These are phyloP conservation scores for Talaromyces adpressus DNA, from an alignment of 495 filamentous ascomycete genomes.

Conservation along the genomic window DNA sequence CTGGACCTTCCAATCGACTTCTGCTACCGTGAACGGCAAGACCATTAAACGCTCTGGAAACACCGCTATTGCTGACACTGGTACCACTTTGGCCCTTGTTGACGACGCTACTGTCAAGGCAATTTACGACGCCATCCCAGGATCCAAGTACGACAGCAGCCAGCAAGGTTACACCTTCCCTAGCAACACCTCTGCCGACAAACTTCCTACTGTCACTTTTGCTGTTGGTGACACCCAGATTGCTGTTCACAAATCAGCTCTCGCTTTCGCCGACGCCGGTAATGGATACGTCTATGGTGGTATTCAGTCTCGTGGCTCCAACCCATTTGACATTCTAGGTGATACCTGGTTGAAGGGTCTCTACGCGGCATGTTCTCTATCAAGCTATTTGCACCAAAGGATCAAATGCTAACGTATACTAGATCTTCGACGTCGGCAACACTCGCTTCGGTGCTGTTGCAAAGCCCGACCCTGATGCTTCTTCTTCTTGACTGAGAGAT, in stretches of 20 bases:
- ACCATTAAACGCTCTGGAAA: constrained; percentile 51
- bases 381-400: background rate
- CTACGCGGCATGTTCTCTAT: constrained; percentile 46
- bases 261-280: constrained; percentile 57
- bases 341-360: constrained; percentile 69
- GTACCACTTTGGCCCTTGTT: constrained; percentile 66
- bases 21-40: constrained; percentile 54
- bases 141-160: constrained; percentile 51
- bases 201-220: constrained; percentile 62
- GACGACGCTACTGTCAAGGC: constrained; percentile 58
- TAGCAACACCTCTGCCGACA: constrained; percentile 39
- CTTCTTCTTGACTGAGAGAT: background rate
- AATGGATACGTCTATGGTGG: constrained; percentile 61
- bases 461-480: background rate
- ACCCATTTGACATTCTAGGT: constrained; percentile 67
- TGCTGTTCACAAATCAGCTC: constrained; percentile 62
- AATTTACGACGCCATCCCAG: constrained; percentile 66
- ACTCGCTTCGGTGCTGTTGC: constrained; percentile 51
- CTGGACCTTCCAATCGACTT: constrained; percentile 62
- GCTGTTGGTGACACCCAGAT: constrained; percentile 62
- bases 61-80: constrained; percentile 75
- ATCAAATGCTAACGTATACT: constrained; percentile 9
- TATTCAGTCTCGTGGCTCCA: constrained; percentile 62
- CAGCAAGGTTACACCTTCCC: constrained; percentile 70
- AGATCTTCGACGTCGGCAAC: constrained; percentile 75